These are phyloP conservation scores for Naumovozyma baii DNA, from an alignment of 805 yeast genomes.

Conservation along the genomic window DNA sequence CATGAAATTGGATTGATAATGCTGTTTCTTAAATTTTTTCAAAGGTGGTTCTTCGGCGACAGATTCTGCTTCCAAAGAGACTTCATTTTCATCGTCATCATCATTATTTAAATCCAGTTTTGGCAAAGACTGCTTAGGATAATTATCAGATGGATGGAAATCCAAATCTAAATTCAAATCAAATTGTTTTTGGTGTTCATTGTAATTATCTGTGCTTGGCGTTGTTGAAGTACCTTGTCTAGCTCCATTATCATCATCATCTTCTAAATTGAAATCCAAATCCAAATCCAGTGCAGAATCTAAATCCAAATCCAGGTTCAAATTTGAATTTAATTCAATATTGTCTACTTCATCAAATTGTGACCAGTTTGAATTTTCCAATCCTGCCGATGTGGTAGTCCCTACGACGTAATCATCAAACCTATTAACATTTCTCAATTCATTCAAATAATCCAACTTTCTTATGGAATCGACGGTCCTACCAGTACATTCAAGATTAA, in stretches of 20 bases:
- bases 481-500: slow-evolving; percentile 4
- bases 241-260: slow-evolving; percentile 17
- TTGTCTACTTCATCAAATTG: slow-evolving; percentile 13
- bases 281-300: slow-evolving; percentile 15
- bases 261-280: slow-evolving; percentile 22
- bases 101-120: background rate
- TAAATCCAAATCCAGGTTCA: background rate
- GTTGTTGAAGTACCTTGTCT: slow-evolving; percentile 18
- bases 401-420: slow-evolving; percentile 4
- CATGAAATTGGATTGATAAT: background rate
- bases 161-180: slow-evolving; percentile 10
- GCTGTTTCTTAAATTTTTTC: slow-evolving; percentile 3
- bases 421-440: slow-evolving; percentile 16
- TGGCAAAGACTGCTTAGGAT: background rate
- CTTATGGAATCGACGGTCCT: slow-evolving; percentile 9
- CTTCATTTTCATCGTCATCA: slow-evolving; percentile 3
- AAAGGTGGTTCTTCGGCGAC: slow-evolving; percentile 5
- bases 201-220: slow-evolving; percentile 5
- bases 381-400: background rate
- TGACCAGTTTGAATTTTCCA: slow-evolving; percentile 2
- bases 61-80: slow-evolving; percentile 7
- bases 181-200: slow-evolving; percentile 8
- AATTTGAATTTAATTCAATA: slow-evolving; percentile 2
- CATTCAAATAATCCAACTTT: slow-evolving; percentile 17
- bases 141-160: background rate